These are phyloP conservation scores for Exophiala bonariae DNA, from an alignment of 2,329 filamentous ascomycete genomes.

Conservation along the genomic window DNA sequence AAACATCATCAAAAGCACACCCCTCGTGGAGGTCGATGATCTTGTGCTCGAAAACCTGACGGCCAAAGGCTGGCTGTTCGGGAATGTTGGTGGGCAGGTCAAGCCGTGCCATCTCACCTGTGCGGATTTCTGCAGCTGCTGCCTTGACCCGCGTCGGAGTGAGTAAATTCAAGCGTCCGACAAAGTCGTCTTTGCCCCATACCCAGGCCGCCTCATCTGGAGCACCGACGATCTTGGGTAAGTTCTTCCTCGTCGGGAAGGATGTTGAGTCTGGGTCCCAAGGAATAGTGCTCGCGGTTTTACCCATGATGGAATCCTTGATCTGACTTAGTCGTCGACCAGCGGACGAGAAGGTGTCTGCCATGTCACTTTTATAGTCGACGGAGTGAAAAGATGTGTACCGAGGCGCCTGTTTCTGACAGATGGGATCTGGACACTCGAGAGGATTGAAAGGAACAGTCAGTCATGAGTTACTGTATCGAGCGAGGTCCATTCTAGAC, in stretches of 20 bases:
- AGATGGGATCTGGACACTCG: no score
- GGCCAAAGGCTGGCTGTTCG: constrained; percentile 52
- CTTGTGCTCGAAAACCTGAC: constrained; percentile 55
- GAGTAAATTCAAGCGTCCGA: constrained; percentile 56
- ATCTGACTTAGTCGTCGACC: constrained; percentile 41
- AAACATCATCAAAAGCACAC: constrained; percentile 45
- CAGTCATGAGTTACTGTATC: no score
- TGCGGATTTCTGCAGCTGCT: constrained; percentile 54
- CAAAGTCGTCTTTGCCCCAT: constrained; percentile 53
- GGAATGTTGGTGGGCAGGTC: constrained; percentile 57
- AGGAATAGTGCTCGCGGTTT: constrained; percentile 49
- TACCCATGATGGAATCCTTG: constrained; percentile 46
- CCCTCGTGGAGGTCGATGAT: constrained; percentile 47
- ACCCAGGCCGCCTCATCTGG: constrained; percentile 60
- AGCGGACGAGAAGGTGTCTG: constrained; percentile 21
- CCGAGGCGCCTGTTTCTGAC: no score
- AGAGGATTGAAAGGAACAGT: no score
- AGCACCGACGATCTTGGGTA: constrained; percentile 53
- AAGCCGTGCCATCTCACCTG: constrained; percentile 56
- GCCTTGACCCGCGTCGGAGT: constrained; percentile 56
- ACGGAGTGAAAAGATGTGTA: no score
- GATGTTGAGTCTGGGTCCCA: constrained; percentile 55
- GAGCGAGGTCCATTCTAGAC: no score
- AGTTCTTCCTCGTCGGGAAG: constrained; percentile 55
- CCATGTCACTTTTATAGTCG: constrained; percentile 4